Evolutionary conservation across 1,284 basidiomycete genomes (phyloP).

Genomic region (Cutaneotrichosporon cutaneum): DNA sequence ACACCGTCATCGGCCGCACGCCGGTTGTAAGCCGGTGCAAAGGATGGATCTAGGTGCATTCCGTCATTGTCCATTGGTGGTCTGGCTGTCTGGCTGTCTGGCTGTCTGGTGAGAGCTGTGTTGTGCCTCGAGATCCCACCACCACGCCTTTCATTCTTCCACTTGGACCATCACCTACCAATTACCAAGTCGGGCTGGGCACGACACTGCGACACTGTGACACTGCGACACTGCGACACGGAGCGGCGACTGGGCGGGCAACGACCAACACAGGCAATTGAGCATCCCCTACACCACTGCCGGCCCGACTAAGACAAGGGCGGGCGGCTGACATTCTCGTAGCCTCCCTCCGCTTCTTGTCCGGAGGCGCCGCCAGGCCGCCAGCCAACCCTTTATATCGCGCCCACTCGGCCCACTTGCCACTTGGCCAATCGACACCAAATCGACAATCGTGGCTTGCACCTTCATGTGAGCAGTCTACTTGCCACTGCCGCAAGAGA

Average conservation of each 20-base stretch:
- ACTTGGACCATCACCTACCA: neutral
- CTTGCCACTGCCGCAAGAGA: too few species aligned
- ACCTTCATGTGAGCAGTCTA: too few species aligned
- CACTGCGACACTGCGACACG: neutral
- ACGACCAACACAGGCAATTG: neutral
- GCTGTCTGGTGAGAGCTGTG: too few species aligned
- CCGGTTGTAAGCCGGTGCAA: neutral
- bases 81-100: too few species aligned
- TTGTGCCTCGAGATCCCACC: neutral
- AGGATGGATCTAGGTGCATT: neutral
- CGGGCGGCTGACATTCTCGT: neutral
- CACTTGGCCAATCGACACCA: too few species aligned
- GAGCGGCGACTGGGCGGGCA: neutral
- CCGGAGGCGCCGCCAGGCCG: too few species aligned
- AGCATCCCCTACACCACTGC: neutral
- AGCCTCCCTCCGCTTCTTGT: too few species aligned
- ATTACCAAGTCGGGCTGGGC: neutral
- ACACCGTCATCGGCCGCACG: too few species aligned
- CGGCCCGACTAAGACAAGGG: neutral
- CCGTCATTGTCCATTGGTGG: neutral
- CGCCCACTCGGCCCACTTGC: too few species aligned
- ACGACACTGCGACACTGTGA: neutral
- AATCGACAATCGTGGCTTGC: too few species aligned
- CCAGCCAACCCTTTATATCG: too few species aligned
- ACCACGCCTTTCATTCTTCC: neutral